Evolutionary conservation across 192 early-diverging fungal species (phyloP).

Genomic region (Backusella australiensis): DNA sequence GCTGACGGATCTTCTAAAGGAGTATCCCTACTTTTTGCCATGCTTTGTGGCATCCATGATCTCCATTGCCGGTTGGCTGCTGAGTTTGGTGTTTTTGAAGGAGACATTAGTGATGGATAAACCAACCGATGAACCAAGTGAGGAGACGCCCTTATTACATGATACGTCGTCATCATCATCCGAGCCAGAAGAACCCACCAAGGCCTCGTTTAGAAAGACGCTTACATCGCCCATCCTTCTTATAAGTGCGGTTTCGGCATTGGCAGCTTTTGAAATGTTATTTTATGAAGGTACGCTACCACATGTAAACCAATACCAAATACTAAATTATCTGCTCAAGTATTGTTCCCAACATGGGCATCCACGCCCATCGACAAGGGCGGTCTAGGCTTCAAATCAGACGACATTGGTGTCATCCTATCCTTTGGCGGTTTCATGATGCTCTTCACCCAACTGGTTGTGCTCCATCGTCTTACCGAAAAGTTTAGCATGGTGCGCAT

Average conservation of each 20-base stretch:
- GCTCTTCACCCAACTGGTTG: constrained; percentile 45
- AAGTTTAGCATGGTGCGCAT: constrained; percentile 43
- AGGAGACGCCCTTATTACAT: not conserved
- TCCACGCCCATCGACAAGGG: constrained; percentile 32
- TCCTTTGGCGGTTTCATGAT: constrained; percentile 40
- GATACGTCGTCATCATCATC: not conserved
- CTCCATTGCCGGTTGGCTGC: constrained; percentile 49
- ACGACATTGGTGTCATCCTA: constrained; percentile 48
- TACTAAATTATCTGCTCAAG: too few species aligned
- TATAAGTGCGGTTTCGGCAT: constrained; percentile 8
- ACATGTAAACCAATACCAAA: too few species aligned
- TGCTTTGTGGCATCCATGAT: constrained; percentile 58
- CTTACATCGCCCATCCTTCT: constrained; percentile 22
- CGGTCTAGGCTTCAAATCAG: constrained; percentile 49
- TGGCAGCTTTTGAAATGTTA: constrained; percentile 14
- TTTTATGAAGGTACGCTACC: constrained; percentile 20
- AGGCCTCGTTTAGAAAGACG: constrained; percentile 1
- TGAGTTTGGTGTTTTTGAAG: constrained; percentile 51
- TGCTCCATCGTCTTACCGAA: constrained; percentile 42
- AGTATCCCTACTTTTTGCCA: constrained; percentile 73
- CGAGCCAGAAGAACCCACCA: not conserved
- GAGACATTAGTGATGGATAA: constrained; percentile 41
- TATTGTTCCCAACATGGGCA: constrained; percentile 26
- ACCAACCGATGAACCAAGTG: not conserved
- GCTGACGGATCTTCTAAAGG: constrained; percentile 42